Conservation (phyloP, 2,329 filamentous ascomycete species). For the Fusarium compactum region DNA sequence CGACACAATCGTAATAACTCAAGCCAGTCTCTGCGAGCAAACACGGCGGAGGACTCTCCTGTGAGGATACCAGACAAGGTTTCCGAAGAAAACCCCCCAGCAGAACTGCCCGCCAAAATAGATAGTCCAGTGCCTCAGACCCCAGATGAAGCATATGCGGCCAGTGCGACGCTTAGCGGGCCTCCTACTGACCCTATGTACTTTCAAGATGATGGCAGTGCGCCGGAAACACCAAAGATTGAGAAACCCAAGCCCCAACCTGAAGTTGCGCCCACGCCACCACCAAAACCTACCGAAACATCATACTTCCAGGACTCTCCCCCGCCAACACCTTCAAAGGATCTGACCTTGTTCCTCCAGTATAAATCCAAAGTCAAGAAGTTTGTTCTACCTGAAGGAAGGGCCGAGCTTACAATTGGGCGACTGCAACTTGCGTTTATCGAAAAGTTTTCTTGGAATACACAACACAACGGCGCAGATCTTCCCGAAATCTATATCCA, state of each 20-base stretch:
- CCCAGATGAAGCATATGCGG: slow-evolving; percentile 73
- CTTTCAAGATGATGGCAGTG: slow-evolving; percentile 28
- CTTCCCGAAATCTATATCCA: slow-evolving; percentile 98
- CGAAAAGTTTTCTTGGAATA: slow-evolving; percentile 99
- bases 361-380: slow-evolving; percentile 99
- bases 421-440: slow-evolving; percentile 95
- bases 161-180: slow-evolving; percentile 70
- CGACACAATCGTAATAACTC: slow-evolving; percentile 64
- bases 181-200: slow-evolving; percentile 64
- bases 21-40: slow-evolving; percentile 55
- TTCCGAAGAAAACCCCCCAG: slow-evolving; percentile 66
- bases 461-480: slow-evolving; percentile 91
- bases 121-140: slow-evolving; percentile 63
- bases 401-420: slow-evolving; percentile 85
- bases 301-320: slow-evolving; percentile 72
- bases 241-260: slow-evolving; percentile 43
- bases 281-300: slow-evolving; percentile 57
- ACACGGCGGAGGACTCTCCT: slow-evolving; percentile 68
- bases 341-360: slow-evolving; percentile 92
- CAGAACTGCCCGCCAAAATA: slow-evolving; percentile 42
- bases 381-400: slow-evolving; percentile 87
- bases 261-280: slow-evolving; percentile 50
- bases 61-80: slow-evolving; percentile 70
- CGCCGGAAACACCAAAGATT: slow-evolving; percentile 30
- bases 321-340: slow-evolving; percentile 76